Evolutionary conservation across 2,329 filamentous ascomycete species (phyloP).

Genomic region (Fusarium siculi): DNA sequence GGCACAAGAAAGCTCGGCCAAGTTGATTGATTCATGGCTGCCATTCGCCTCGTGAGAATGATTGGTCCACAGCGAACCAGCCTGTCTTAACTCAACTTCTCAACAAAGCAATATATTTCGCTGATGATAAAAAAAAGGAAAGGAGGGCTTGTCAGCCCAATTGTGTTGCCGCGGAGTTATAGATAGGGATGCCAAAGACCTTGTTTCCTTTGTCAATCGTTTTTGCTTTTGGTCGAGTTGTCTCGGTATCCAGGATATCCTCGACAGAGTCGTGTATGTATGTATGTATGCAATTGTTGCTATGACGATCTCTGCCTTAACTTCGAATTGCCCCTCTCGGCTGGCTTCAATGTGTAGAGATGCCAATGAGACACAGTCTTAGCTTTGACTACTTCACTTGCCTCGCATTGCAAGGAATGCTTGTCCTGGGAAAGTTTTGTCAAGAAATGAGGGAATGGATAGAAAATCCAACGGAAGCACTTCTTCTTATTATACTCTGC

Average conservation of each 20-base stretch:
- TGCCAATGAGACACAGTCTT: not conserved
- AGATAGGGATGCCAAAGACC: not conserved
- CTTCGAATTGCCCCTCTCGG: not conserved
- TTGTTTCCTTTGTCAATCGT: not conserved
- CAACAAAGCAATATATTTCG: constrained; percentile 22
- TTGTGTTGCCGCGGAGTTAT: not conserved
- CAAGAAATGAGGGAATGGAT: constrained; percentile 2
- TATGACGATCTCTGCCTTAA: constrained; percentile 17
- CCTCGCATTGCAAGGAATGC: not conserved
- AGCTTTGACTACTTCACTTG: not conserved
- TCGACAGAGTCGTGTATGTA: not conserved
- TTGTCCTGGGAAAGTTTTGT: not conserved
- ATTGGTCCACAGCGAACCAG: constrained; percentile 13
- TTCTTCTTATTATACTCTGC: constrained; percentile 31
- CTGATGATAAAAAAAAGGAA: not conserved
- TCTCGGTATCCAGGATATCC: not conserved
- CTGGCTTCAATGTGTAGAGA: not conserved
- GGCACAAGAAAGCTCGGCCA: not conserved
- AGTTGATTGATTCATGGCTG: not conserved
- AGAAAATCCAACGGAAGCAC: constrained; percentile 3
- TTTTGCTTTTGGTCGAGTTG: constrained; percentile 5
- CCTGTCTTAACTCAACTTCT: not conserved
- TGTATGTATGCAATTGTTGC: not conserved
- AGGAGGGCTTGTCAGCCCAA: not conserved
- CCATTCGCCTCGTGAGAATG: constrained; percentile 19